phyloP scores from a whole-genome alignment of 2,329 filamentous ascomycete species.

The Plectosphaerella cucumerina region DNA sequence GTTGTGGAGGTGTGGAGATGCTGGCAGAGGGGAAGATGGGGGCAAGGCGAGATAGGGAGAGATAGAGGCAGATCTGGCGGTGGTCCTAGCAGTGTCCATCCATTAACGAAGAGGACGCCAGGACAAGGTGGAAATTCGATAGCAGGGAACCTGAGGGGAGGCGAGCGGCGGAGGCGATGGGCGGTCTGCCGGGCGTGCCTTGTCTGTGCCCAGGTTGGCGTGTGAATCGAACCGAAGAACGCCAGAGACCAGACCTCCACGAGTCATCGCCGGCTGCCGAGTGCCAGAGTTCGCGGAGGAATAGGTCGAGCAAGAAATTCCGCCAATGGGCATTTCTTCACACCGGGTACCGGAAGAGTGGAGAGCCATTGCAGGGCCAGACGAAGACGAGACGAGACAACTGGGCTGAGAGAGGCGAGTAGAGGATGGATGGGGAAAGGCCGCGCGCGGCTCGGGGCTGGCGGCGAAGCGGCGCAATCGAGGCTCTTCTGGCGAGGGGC shows the following conservation, averaged over 20 bases:
- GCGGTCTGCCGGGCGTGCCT: neutral
- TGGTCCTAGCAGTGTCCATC: neutral
- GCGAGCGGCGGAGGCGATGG: neutral
- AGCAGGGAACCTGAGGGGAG: neutral
- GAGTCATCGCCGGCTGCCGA: neutral
- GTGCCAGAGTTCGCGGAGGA: slow-evolving; percentile 1
- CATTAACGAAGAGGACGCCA: neutral
- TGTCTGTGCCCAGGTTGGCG: neutral
- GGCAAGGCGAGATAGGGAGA: neutral
- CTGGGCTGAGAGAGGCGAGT: neutral
- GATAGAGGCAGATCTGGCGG: neutral
- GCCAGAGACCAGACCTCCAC: neutral
- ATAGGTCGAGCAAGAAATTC: neutral
- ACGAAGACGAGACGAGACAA: neutral
- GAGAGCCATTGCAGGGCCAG: neutral
- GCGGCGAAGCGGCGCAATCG: neutral
- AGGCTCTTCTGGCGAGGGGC: neutral
- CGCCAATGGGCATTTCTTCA: slow-evolving; percentile 4
- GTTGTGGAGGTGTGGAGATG: slow-evolving; percentile 1
- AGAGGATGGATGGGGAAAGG: neutral
- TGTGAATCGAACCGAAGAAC: no score
- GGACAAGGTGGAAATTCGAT: neutral
- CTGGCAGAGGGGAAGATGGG: neutral
- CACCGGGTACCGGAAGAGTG: neutral
- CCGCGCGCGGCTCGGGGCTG: neutral